Percentiles rank a stretch among this genome's conserved stretches.
These are phyloP conservation scores for Candida ortonii DNA, from an alignment of 805 yeast species.

Conservation along the genomic window DNA sequence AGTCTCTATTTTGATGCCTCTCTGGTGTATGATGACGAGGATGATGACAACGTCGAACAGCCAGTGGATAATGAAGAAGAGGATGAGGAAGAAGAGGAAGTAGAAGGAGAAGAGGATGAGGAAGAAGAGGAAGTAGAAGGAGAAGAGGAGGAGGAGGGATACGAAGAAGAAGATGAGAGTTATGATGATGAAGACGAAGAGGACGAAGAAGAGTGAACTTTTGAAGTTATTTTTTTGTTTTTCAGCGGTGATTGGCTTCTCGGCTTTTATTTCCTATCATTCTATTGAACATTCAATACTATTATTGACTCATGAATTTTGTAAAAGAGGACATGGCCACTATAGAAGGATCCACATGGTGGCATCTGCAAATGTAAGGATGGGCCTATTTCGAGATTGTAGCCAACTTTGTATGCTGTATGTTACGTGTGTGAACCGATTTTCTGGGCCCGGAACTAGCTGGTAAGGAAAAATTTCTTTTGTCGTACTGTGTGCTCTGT, in stretches of 20 bases:
- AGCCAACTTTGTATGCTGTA: too few species aligned
- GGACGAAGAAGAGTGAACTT: not conserved
- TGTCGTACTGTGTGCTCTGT: too few species aligned
- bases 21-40: constrained; percentile 34
- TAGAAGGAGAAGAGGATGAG: constrained; percentile 14
- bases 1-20: constrained; percentile 79
- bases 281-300: too few species aligned
- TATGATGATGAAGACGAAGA: not conserved
- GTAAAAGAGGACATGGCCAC: too few species aligned
- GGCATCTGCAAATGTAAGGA: too few species aligned
- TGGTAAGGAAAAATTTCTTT: too few species aligned
- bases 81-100: constrained; percentile 15
- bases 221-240: not conserved
- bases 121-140: constrained; percentile 5
- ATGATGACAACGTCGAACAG: constrained; percentile 28
- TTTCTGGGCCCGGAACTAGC: too few species aligned
- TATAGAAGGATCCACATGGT: too few species aligned
- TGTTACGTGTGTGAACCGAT: too few species aligned
- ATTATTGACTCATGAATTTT: too few species aligned
- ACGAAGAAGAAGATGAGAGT: constrained; percentile 5
- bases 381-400: too few species aligned
- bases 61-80: constrained; percentile 25
- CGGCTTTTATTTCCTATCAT: not conserved
- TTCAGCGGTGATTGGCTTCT: not conserved
- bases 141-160: constrained; percentile 8